Percentiles rank a stretch among this genome's conserved stretches.
Conservation (phyloP, 345 rosid genomes). For the Gossypium rotundifolium region DNA sequence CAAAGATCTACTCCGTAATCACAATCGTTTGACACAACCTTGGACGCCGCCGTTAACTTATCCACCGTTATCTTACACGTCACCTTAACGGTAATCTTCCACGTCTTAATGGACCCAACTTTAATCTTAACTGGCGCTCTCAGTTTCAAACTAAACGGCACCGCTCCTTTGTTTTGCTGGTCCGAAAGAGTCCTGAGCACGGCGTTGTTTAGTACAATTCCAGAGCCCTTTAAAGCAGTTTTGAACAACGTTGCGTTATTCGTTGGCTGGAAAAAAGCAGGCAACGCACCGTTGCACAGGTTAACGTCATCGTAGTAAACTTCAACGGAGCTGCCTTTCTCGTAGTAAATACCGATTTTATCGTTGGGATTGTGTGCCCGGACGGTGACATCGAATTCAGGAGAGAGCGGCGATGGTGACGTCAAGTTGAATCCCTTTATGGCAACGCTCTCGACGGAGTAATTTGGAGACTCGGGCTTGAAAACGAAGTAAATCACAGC, state of each 20-base stretch:
- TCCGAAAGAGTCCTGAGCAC: constrained; percentile 22
- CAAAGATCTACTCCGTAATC: constrained; percentile 53
- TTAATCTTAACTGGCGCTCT: constrained; percentile 60
- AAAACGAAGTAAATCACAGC: constrained; percentile 52
- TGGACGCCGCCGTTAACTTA: constrained; percentile 49
- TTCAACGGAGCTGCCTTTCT: constrained; percentile 36
- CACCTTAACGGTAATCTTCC: constrained; percentile 59
- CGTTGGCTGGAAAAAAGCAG: constrained; percentile 51
- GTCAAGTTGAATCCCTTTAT: constrained; percentile 53
- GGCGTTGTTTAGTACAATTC: constrained; percentile 35
- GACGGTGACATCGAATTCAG: constrained; percentile 49
- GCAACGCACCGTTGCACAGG: constrained; percentile 44
- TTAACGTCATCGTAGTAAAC: constrained; percentile 33
- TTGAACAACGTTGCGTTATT: constrained; percentile 52
- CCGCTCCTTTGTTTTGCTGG: constrained; percentile 24
- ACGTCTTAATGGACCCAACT: constrained; percentile 73
- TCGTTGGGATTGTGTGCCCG: constrained; percentile 58
- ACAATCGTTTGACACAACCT: constrained; percentile 46
- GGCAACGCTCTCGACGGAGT: constrained; percentile 44
- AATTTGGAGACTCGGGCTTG: constrained; percentile 58
- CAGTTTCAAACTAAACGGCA: constrained; percentile 51
- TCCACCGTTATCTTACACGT: constrained; percentile 72
- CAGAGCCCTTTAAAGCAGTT: constrained; percentile 38
- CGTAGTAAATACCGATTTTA: constrained; percentile 60
- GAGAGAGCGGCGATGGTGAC: constrained; percentile 39